These are phyloP conservation scores for Hypoxylon sp. DNA, from an alignment of 2,329 filamentous ascomycete species.

Conservation along the genomic window DNA sequence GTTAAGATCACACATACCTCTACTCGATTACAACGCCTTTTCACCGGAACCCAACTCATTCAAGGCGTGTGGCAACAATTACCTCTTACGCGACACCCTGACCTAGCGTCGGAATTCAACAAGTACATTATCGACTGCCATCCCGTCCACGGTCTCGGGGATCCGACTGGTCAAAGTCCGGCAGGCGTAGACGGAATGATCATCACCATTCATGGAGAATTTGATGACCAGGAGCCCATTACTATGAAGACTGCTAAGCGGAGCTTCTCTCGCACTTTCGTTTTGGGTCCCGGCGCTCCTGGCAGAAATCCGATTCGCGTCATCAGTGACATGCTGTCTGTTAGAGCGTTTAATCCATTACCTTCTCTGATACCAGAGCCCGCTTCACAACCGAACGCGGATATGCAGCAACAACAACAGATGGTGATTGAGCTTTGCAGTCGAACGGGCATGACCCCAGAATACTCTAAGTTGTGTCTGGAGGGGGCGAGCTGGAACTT, in stretches of 20 bases:
- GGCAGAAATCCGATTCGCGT: conserved; percentile 78
- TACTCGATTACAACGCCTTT: conserved; percentile 75
- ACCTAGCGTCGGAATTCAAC: conserved; percentile 74
- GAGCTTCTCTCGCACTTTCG: conserved; percentile 86
- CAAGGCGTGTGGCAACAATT: conserved; percentile 77
- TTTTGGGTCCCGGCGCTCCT: conserved; percentile 81
- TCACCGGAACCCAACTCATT: conserved; percentile 76
- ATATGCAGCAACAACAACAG: conserved; percentile 71
- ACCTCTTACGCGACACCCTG: conserved; percentile 81
- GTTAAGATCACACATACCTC: conserved; percentile 74
- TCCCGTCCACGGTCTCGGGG: conserved; percentile 77
- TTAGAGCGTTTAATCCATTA: conserved; percentile 75
- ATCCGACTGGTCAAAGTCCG: conserved; percentile 74
- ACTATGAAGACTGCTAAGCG: conserved; percentile 74
- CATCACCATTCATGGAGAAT: conserved; percentile 86
- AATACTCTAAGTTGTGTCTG: conserved; percentile 86
- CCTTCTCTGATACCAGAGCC: conserved; percentile 55
- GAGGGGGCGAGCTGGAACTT: conserved; percentile 85
- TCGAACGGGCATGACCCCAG: conserved; percentile 83
- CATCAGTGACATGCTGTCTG: conserved; percentile 82
- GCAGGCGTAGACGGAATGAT: conserved; percentile 83
- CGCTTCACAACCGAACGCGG: conserved; percentile 53
- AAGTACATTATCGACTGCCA: conserved; percentile 90
- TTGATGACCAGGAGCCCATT: conserved; percentile 77
- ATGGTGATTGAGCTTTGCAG: conserved; percentile 82